These are phyloP conservation scores for Periconia macrospinosa DNA, from an alignment of 2,329 filamentous ascomycete genomes.

Conservation along the genomic window DNA sequence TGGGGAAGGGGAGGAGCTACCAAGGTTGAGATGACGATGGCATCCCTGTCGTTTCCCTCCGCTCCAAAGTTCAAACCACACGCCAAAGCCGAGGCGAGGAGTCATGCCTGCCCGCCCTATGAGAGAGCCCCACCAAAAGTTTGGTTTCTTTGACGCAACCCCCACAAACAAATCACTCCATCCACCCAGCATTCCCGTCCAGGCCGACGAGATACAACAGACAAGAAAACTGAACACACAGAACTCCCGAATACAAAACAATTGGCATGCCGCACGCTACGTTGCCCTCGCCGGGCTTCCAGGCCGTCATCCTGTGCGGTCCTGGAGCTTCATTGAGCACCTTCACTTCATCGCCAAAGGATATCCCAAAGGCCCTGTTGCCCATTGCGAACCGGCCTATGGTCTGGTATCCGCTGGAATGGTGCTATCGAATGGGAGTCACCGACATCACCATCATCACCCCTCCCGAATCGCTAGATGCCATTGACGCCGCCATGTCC, in stretches of 20 bases:
- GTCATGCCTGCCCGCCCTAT: neutral
- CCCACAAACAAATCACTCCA: neutral
- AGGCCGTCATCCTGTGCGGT: slow-evolving; percentile 81
- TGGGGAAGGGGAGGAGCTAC: slow-evolving; percentile 7
- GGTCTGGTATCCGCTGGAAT: slow-evolving; percentile 88
- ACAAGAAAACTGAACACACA: neutral
- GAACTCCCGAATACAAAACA: neutral
- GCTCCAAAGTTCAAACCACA: neutral
- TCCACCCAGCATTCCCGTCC: neutral
- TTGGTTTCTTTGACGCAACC: neutral
- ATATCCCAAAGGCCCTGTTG: slow-evolving; percentile 79
- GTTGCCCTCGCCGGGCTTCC: slow-evolving; percentile 74
- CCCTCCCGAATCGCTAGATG: slow-evolving; percentile 60
- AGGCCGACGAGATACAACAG: neutral
- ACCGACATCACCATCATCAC: slow-evolving; percentile 65
- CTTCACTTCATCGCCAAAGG: slow-evolving; percentile 77
- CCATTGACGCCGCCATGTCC: slow-evolving; percentile 70
- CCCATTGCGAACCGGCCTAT: slow-evolving; percentile 84
- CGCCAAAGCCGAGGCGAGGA: slow-evolving; percentile 6
- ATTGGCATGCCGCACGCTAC: slow-evolving; percentile 72
- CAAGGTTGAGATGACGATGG: neutral
- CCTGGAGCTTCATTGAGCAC: slow-evolving; percentile 81
- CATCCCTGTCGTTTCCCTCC: slow-evolving; percentile 2
- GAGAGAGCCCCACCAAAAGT: neutral
- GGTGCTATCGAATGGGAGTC: slow-evolving; percentile 79